Evolutionary conservation across 1,139 yeast species (phyloP).

Genomic region (Suhomyces coccinellae): DNA sequence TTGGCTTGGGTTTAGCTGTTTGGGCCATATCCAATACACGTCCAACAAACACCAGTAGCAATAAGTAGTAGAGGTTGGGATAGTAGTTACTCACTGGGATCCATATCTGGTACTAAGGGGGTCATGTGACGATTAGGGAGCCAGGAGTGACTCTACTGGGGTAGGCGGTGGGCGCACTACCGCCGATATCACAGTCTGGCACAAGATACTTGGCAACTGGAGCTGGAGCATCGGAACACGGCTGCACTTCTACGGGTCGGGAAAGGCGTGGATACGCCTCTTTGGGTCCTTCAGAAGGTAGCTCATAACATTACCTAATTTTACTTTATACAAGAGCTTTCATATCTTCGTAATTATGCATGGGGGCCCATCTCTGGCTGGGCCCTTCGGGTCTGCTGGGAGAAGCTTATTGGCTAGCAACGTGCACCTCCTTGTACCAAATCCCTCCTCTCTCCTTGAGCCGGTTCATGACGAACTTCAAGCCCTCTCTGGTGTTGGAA

Average conservation of each 20-base stretch:
- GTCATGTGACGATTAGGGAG: slow-evolving; percentile 10
- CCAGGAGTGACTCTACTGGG: slow-evolving; percentile 1
- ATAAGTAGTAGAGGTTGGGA: not conserved
- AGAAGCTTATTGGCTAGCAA: slow-evolving; percentile 1
- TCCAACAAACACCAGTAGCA: not conserved
- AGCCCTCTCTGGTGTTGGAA: slow-evolving; percentile 66
- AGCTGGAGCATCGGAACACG: too few relatives aligned
- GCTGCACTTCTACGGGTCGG: too few relatives aligned
- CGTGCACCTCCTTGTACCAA: slow-evolving; percentile 11
- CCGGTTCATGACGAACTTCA: slow-evolving; percentile 73
- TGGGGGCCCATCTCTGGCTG: not conserved
- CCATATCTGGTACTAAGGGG: slow-evolving; percentile 7
- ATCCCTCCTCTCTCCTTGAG: slow-evolving; percentile 25
- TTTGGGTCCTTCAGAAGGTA: too few relatives aligned
- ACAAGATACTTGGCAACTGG: too few relatives aligned
- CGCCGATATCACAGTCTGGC: too few relatives aligned
- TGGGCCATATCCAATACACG: slow-evolving; percentile 2
- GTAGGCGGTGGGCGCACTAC: slow-evolving; percentile 1
- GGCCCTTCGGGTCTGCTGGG: not conserved
- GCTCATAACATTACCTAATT: too few relatives aligned
- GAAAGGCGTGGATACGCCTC: too few relatives aligned
- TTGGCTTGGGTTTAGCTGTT: not conserved
- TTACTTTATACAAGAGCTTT: slow-evolving; percentile 9
- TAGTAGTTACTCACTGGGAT: slow-evolving; percentile 4
- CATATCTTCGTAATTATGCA: slow-evolving; percentile 5